Percentiles rank a stretch among this genome's conserved stretches.
phyloP scores from a whole-genome alignment of 345 rosid species.

The Salix udensis region DNA sequence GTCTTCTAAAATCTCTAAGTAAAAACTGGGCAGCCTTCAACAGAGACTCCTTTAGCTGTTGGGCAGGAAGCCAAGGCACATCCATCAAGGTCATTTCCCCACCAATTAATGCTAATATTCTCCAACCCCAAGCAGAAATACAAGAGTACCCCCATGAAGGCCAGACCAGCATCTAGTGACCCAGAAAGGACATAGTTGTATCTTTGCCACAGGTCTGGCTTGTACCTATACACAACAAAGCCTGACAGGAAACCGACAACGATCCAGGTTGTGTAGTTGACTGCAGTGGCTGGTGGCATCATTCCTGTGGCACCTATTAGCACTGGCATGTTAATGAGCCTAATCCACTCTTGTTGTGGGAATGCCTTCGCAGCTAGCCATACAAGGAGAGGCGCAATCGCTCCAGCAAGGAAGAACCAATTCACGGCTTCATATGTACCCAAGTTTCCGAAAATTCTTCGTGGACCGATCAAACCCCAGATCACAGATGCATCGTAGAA shows the following conservation, averaged over 20 bases:
- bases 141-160: conserved; percentile 88
- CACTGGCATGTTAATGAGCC: conserved; percentile 88
- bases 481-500: conserved; percentile 94
- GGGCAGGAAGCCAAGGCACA: conserved; percentile 88
- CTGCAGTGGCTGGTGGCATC: conserved; percentile 99
- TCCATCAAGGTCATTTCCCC: conserved; percentile 99
- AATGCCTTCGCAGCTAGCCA: conserved; percentile 76
- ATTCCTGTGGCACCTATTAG: conserved; percentile 70
- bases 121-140: conserved; percentile 82
- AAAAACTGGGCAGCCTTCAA: conserved; percentile 81
- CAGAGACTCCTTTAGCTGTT: conserved; percentile 55
- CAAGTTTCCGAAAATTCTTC: conserved; percentile 83
- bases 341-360: conserved; percentile 78
- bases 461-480: conserved; percentile 91
- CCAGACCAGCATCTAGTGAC: conserved; percentile 88
- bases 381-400: conserved; percentile 68
- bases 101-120: conserved; percentile 67
- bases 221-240: conserved; percentile 67
- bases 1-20: conserved; percentile 17
- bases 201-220: conserved; percentile 73
- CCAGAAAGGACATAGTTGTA: conserved; percentile 93
- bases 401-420: conserved; percentile 90
- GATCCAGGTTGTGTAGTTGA: conserved; percentile 91
- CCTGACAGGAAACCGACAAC: conserved; percentile 79
- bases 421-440: conserved; percentile 70